Conservation (phyloP, 805 yeast genomes). For the Saturnispora sanitii region DNA sequence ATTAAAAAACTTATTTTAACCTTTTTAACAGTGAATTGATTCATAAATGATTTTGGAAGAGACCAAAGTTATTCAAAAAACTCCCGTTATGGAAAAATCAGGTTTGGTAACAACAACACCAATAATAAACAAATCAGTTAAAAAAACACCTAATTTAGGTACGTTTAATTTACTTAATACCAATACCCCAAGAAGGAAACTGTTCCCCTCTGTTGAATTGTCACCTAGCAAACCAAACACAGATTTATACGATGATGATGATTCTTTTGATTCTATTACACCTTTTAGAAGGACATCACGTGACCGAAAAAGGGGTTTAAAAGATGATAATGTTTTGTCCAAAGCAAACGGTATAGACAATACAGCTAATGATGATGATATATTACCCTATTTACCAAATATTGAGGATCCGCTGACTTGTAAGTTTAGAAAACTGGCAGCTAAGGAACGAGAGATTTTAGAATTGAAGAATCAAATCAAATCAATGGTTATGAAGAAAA, state of each 20-base stretch:
- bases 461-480: conserved; percentile 51
- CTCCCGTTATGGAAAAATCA: too few species aligned
- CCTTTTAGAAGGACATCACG: not conserved
- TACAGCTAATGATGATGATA: not conserved
- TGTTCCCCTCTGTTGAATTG: not conserved
- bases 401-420: conserved; percentile 30
- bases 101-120: not conserved
- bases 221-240: not conserved
- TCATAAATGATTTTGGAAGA: too few species aligned
- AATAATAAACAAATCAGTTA: not conserved
- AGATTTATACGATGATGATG: not conserved
- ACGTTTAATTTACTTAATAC: not conserved
- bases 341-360: too few species aligned
- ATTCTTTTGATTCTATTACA: not conserved
- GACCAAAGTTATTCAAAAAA: too few species aligned
- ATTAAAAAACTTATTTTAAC: too few species aligned
- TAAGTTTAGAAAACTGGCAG: conserved; percentile 50
- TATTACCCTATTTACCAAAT: not conserved
- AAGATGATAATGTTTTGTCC: too few species aligned
- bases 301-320: too few species aligned
- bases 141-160: not conserved
- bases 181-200: conserved; percentile 6
- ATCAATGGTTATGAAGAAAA: conserved; percentile 31
- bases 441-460: conserved; percentile 58
- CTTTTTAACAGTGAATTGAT: too few species aligned